Evolutionary conservation across 352 stramenopile species (phyloP).

Genomic region (Pythium grandisporangium): DNA sequence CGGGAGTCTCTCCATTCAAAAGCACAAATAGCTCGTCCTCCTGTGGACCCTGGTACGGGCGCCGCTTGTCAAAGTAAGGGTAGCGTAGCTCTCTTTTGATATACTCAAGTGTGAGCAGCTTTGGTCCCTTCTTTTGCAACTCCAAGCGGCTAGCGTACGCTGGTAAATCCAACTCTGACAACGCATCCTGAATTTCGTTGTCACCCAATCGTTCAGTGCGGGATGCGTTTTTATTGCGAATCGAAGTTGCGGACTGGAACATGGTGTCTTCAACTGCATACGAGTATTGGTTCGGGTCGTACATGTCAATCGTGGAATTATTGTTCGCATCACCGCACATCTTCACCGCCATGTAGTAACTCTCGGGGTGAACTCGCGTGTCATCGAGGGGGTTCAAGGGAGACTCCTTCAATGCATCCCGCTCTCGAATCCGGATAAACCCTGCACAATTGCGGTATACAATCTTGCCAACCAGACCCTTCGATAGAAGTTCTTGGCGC

Average conservation of each 20-base stretch:
- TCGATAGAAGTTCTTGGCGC: slow-evolving; percentile 79
- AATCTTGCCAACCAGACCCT: slow-evolving; percentile 75
- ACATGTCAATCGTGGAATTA: slow-evolving; percentile 89
- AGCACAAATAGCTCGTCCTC: slow-evolving; percentile 85
- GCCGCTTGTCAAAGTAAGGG: slow-evolving; percentile 84
- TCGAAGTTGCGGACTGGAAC: slow-evolving; percentile 83
- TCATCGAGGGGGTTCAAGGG: slow-evolving; percentile 83
- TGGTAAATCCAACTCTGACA: slow-evolving; percentile 81
- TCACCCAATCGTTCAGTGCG: slow-evolving; percentile 52
- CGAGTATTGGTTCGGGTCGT: slow-evolving; percentile 86
- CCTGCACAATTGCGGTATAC: slow-evolving; percentile 84
- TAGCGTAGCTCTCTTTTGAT: slow-evolving; percentile 87
- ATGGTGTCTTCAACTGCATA: slow-evolving; percentile 88
- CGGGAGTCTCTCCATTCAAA: slow-evolving; percentile 72
- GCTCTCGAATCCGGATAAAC: slow-evolving; percentile 83
- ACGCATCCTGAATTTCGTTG: slow-evolving; percentile 77
- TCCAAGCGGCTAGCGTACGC: slow-evolving; percentile 82
- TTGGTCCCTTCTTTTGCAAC: slow-evolving; percentile 84
- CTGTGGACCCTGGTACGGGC: slow-evolving; percentile 76
- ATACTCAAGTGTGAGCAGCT: slow-evolving; percentile 79
- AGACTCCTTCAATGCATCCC: slow-evolving; percentile 73
- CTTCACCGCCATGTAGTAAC: slow-evolving; percentile 89
- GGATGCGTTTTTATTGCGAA: slow-evolving; percentile 52
- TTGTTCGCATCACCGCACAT: slow-evolving; percentile 89
- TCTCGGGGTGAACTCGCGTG: slow-evolving; percentile 84